These are phyloP conservation scores for Penicillium sp. DNA, from an alignment of 2,329 filamentous ascomycete species.

Conservation along the genomic window DNA sequence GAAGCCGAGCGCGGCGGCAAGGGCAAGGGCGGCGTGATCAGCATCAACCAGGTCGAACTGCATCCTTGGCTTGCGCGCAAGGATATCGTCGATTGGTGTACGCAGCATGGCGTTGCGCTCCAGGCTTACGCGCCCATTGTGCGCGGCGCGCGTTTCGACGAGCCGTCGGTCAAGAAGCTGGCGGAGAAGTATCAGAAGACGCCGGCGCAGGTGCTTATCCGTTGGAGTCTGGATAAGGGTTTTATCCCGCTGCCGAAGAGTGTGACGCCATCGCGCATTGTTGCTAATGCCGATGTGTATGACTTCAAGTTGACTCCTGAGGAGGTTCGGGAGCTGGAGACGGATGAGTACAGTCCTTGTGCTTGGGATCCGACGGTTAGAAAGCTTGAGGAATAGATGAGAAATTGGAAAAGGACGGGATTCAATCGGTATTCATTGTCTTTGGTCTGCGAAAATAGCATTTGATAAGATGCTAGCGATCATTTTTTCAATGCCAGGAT, in stretches of 20 bases:
- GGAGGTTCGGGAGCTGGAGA: constrained; percentile 56
- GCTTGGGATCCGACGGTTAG: constrained; percentile 52
- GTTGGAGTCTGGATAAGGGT: constrained; percentile 70
- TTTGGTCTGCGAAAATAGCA: neutral
- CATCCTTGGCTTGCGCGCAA: constrained; percentile 76
- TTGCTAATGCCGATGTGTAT: constrained; percentile 56
- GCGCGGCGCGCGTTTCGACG: constrained; percentile 66
- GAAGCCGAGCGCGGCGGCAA: constrained; percentile 34
- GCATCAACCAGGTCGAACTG: constrained; percentile 76
- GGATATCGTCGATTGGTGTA: constrained; percentile 65
- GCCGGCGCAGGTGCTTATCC: constrained; percentile 69
- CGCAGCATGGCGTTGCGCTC: constrained; percentile 64
- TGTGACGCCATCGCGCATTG: constrained; percentile 56
- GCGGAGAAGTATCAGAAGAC: constrained; percentile 67
- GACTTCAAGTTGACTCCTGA: constrained; percentile 56
- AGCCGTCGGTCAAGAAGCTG: constrained; percentile 62
- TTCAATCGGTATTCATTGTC: no score
- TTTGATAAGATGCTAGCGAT: neutral
- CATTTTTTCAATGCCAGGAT: no score
- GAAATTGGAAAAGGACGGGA: neutral
- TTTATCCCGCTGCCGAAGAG: constrained; percentile 62
- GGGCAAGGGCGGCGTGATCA: constrained; percentile 61
- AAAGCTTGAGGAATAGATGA: constrained; percentile 11
- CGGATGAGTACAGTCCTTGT: constrained; percentile 54
- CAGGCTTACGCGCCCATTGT: constrained; percentile 78